Conservation (phyloP, 495 filamentous ascomycete genomes). For the Neurospora africana region DNA sequence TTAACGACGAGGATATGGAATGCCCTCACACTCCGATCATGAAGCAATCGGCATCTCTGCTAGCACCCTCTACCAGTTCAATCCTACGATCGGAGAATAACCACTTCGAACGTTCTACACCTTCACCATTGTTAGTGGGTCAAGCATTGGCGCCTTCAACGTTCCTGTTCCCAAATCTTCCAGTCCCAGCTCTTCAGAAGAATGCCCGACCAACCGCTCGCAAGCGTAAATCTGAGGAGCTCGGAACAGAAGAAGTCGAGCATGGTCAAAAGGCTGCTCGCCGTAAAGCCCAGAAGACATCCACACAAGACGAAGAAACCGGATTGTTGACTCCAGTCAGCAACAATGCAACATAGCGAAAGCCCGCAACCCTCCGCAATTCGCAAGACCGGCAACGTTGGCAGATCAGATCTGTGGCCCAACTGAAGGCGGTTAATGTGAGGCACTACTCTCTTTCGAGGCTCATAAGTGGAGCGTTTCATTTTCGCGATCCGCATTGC, state of each 20-base stretch:
- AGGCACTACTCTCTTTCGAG: constrained; percentile 57
- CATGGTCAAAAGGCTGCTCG: background rate
- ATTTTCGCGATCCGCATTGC: constrained; percentile 37
- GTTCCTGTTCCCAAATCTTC: background rate
- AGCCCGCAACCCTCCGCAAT: background rate
- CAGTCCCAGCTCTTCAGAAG: background rate
- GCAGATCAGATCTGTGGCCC: no score
- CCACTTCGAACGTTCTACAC: background rate
- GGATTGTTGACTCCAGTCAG: background rate
- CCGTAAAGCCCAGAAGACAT: background rate
- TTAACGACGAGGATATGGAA: background rate
- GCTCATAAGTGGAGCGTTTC: constrained; percentile 49
- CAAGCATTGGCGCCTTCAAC: background rate
- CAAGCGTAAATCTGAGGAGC: background rate
- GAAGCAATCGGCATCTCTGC: background rate
- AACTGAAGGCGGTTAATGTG: no score
- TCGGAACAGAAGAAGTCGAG: background rate
- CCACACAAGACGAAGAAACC: background rate
- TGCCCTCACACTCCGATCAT: background rate
- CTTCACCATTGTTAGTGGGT: background rate
- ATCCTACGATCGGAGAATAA: background rate
- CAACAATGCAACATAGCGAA: background rate
- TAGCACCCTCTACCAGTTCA: background rate
- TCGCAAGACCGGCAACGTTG: constrained; percentile 17
- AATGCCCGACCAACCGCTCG: background rate